Evolutionary conservation across 176 grass and related monocot genomes (phyloP), one percentile per base, ranked within the genome.

Genomic region (Hordeum marinum): DNA sequence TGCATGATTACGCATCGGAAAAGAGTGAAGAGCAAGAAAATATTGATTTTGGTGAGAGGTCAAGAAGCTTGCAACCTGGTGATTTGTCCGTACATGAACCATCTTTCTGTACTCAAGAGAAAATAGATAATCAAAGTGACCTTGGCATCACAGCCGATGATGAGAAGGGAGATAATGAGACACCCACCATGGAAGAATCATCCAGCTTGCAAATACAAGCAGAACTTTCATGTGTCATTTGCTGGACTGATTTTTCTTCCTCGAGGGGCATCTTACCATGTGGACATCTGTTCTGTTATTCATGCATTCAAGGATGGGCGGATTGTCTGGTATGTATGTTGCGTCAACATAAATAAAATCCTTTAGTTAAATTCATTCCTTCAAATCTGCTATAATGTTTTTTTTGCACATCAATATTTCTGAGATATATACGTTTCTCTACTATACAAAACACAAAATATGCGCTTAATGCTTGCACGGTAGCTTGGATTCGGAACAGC

Each of bases 241-340:
- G 96, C 66, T 98, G 85, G 93, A 98, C 96, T 41, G 89, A 95
- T 46, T 98, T 95, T 75, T 95, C 80, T 75, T 89, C 91, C 69
- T 85, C 77, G 63, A 93, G 96, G 78, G 96, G 91, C 39, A 92
- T 95, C 87, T 95, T 98, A 88, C 91, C 80, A 68, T 98, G 96
- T 87, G 93, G 96, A 45, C 96, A 98, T 78, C 80, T 93, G 45
- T 98, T 98, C 68, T 98, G 96, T 86, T 98, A 90, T 77, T 89
- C 88, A 69, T 98, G 96, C 87, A 98, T 98, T 77, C 87, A 93
- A 93, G 87, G 40, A 88, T 98, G 95, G 95, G 79, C 81, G 5
- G 81, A 95, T 75, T 86, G 72, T 62, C 80, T 87, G 95, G 95
- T 98, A 95, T n/a, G n/a, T n/a, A n/a, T 63, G 87, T 64, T 11